phyloP scores from a whole-genome alignment of 768 basidiomycete genomes.

The Boletus subparvulus region DNA sequence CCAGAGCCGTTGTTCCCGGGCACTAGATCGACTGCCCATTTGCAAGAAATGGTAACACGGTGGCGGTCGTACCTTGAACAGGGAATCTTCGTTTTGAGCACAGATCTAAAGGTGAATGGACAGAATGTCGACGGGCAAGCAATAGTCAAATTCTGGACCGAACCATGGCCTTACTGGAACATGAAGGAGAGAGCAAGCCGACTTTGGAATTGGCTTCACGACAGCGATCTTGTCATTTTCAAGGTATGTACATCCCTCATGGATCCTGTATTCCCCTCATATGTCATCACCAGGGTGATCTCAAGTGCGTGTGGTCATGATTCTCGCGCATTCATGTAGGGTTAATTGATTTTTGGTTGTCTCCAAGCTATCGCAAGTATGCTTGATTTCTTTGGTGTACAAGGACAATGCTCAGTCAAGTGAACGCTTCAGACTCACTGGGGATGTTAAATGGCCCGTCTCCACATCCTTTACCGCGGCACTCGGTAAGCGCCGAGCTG shows the following conservation, averaged over 20 bases:
- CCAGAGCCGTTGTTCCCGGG: constrained; percentile 23
- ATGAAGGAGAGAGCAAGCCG: constrained; percentile 53
- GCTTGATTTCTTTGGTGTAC: constrained; percentile 23
- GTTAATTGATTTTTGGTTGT: constrained; percentile 3
- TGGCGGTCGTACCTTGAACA: constrained; percentile 72
- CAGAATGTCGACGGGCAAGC: constrained; percentile 26
- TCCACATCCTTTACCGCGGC: constrained; percentile 73
- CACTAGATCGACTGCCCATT: constrained; percentile 37
- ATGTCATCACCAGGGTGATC: constrained; percentile 62
- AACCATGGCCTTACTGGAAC: constrained; percentile 74
- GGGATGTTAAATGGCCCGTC: constrained; percentile 86
- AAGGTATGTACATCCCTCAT: constrained; percentile 49
- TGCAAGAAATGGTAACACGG: constrained; percentile 61
- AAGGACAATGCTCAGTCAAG: constrained; percentile 1
- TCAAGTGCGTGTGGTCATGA: constrained; percentile 65
- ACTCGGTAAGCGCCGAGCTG: constrained; percentile 49
- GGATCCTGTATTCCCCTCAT: neutral
- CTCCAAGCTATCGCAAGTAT: constrained; percentile 76
- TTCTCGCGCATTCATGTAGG: neutral
- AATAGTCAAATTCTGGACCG: constrained; percentile 65
- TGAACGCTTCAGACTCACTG: constrained; percentile 63
- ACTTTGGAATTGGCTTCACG: constrained; percentile 50
- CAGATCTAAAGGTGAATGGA: constrained; percentile 27
- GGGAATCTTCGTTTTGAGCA: constrained; percentile 70
- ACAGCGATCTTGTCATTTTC: constrained; percentile 74